A percentile compares a stretch with the other conserved stretches of the same genome.
phyloP scores from a whole-genome alignment of 768 basidiomycete genomes.

The Serendipita indica region DNA sequence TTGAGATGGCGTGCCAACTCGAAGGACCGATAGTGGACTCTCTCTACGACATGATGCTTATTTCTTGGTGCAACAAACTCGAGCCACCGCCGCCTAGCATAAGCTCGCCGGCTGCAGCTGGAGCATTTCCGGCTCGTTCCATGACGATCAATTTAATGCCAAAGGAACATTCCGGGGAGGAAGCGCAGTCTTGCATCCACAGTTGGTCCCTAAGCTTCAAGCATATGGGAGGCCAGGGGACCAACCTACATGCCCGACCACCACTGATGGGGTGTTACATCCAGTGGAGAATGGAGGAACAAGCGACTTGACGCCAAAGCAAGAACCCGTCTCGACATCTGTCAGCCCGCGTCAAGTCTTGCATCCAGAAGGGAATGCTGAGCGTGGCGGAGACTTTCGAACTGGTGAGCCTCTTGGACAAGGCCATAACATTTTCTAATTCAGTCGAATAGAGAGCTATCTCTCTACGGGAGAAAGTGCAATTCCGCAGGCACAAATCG shows the following conservation, averaged over 20 bases:
- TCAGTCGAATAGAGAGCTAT: not conserved
- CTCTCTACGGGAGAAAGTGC: not conserved
- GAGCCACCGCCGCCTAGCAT: slow-evolving; percentile 32
- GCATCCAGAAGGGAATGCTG: not conserved
- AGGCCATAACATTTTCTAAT: not conserved
- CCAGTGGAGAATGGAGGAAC: not conserved
- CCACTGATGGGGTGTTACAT: not conserved
- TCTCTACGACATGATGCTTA: slow-evolving; percentile 52
- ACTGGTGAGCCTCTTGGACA: not conserved
- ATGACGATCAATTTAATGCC: not conserved
- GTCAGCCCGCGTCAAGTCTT: not conserved
- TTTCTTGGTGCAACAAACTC: slow-evolving; percentile 41
- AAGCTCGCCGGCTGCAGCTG: slow-evolving; percentile 19
- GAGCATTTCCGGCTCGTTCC: not conserved
- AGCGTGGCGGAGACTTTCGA: not conserved
- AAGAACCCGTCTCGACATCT: not conserved
- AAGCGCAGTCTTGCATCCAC: not conserved
- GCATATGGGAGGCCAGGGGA: not conserved
- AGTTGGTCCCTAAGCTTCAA: not conserved
- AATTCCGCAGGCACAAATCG: not conserved
- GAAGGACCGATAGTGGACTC: slow-evolving; percentile 58
- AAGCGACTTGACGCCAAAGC: not conserved
- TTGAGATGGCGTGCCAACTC: slow-evolving; percentile 47
- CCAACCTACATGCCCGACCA: not conserved
- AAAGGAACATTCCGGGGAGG: not conserved